A percentile compares a stretch with the other conserved stretches of the same genome.
phyloP scores from a whole-genome alignment of 192 early-diverging fungal species.

The Backusella mclennaniae region DNA sequence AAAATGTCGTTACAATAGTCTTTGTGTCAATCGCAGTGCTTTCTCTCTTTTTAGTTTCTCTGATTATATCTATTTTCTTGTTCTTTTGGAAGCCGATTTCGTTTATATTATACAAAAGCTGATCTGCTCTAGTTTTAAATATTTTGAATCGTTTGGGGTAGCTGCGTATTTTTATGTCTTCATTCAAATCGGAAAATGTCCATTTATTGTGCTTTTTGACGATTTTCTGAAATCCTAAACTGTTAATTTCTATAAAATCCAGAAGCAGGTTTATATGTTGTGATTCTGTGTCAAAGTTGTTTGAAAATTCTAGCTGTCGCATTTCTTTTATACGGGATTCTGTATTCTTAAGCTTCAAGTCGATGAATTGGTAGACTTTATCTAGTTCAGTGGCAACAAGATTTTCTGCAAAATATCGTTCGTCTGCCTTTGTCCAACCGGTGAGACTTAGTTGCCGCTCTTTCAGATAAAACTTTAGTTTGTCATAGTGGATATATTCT shows the following conservation, averaged over 20 bases:
- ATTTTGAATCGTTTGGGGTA: conserved; percentile 26
- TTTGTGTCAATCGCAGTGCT: neutral
- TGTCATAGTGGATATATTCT: conserved; percentile 19
- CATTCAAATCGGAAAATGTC: conserved; percentile 66
- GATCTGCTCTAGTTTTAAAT: neutral
- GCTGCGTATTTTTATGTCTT: conserved; percentile 52
- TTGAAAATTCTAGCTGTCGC: neutral
- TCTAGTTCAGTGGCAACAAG: conserved; percentile 8
- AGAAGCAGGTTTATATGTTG: conserved; percentile 65
- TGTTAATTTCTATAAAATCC: conserved; percentile 74
- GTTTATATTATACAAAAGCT: neutral
- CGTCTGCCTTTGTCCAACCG: conserved; percentile 14
- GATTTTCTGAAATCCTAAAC: conserved; percentile 82
- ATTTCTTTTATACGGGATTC: neutral
- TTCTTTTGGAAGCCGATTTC: neutral
- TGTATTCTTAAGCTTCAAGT: neutral
- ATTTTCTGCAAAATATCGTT: conserved; percentile 9
- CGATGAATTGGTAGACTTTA: neutral
- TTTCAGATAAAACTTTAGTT: conserved; percentile 15
- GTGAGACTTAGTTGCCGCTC: conserved; percentile 7
- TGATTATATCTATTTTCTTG: neutral
- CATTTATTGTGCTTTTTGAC: conserved; percentile 98
- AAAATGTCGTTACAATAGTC: conserved; percentile 52
- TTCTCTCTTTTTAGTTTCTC: neutral
- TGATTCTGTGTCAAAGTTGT: neutral